Conservation (phyloP, 2,329 filamentous ascomycete genomes). For the Macrophomina pseudophaseolina region DNA sequence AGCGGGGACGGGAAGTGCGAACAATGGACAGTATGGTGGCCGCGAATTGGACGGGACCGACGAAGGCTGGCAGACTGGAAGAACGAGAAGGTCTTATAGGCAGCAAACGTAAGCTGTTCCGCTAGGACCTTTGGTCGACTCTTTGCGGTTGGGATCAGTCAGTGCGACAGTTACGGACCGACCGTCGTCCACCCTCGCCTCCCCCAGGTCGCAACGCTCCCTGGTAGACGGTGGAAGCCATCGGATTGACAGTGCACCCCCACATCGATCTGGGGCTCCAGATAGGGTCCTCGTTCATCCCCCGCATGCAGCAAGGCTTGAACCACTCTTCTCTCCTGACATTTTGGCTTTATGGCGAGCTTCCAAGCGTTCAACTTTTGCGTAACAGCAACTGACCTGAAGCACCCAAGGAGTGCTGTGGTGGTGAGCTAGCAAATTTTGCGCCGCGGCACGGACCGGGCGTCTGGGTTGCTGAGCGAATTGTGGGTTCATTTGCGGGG, state of each 20-base stretch:
- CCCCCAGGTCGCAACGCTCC: not conserved
- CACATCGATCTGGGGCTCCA: slow-evolving; percentile 24
- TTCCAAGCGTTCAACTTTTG: slow-evolving; percentile 18
- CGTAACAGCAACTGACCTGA: slow-evolving; percentile 19
- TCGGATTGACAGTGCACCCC: slow-evolving; percentile 24
- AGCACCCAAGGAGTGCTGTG: not conserved
- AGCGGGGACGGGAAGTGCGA: not conserved
- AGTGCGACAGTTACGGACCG: slow-evolving; percentile 21
- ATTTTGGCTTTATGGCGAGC: not conserved
- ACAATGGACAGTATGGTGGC: not conserved
- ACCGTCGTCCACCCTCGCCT: not conserved
- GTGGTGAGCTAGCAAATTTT: slow-evolving; percentile 22
- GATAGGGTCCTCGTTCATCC: slow-evolving; percentile 18
- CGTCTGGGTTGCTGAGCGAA: slow-evolving; percentile 21
- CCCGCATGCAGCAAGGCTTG: slow-evolving; percentile 20
- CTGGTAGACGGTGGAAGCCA: not conserved
- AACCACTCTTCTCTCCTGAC: slow-evolving; percentile 21
- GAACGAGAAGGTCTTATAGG: slow-evolving; percentile 12
- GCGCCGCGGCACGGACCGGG: slow-evolving; percentile 21
- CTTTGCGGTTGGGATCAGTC: slow-evolving; percentile 19
- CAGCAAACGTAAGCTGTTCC: slow-evolving; percentile 6
- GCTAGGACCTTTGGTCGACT: slow-evolving; percentile 15
- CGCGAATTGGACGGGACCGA: not conserved
- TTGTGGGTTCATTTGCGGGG: slow-evolving; percentile 24
- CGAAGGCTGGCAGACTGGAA: not conserved